phyloP scores from a whole-genome alignment of 371 early-diverging fungal genomes.

The Mucor sp. region DNA sequence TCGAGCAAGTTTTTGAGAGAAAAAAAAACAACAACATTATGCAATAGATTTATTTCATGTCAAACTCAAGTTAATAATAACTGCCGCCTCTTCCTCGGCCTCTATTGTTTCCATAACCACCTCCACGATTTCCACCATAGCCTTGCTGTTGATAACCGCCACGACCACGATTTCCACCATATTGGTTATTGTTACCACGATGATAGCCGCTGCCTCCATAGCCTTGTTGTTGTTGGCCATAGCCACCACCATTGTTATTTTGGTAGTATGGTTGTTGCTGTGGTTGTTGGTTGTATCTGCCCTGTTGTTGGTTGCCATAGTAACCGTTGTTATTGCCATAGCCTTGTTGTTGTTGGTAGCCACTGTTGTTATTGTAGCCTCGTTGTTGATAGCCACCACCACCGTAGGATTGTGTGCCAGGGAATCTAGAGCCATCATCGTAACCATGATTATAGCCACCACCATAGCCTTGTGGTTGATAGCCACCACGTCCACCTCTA shows the following conservation, averaged over 20 bases:
- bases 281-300: constrained; percentile 10
- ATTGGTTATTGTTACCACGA: constrained; percentile 5
- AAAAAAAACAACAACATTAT: neutral
- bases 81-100: constrained; percentile 7
- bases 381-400: constrained; percentile 16
- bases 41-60: neutral
- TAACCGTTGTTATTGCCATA: constrained; percentile 16
- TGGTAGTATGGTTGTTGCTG: neutral
- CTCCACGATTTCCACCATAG: constrained; percentile 21
- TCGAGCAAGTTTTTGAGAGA: too few relatives aligned
- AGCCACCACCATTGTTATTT: constrained; percentile 13
- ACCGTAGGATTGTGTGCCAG: constrained; percentile 13
- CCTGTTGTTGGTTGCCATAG: constrained; percentile 5
- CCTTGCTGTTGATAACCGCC: constrained; percentile 36
- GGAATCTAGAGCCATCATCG: constrained; percentile 20
- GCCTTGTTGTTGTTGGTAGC: constrained; percentile 5
- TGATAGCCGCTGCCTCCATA: constrained; percentile 14
- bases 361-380: constrained; percentile 3
- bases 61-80: constrained; percentile 17
- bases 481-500: constrained; percentile 20
- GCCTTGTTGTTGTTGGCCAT: constrained; percentile 5
- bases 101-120: constrained; percentile 11
- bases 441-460: constrained; percentile 27
- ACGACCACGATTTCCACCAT: constrained; percentile 13
- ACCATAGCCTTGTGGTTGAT: constrained; percentile 36